phyloP scores from a whole-genome alignment of 371 early-diverging fungal species.

The Sporodiniella umbellata region DNA sequence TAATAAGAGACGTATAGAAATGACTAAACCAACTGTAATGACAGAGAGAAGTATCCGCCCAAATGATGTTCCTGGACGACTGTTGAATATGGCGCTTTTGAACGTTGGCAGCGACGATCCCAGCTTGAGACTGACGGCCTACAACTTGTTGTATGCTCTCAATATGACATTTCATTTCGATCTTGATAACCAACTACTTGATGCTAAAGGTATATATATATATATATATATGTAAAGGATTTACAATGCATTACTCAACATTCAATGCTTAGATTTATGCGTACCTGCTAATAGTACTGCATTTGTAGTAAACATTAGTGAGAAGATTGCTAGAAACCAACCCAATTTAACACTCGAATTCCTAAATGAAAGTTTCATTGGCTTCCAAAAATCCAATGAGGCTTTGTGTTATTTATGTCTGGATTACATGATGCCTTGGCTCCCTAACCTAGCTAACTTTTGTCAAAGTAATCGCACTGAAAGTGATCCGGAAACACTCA shows the following conservation, averaged over 20 bases:
- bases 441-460: constrained; percentile 72
- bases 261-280: constrained; percentile 68
- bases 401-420: constrained; percentile 78
- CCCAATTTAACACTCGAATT: constrained; percentile 86
- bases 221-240: background rate
- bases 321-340: constrained; percentile 73
- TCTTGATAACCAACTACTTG: constrained; percentile 77
- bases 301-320: constrained; percentile 80
- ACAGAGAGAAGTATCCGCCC: constrained; percentile 78
- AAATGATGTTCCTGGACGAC: constrained; percentile 88
- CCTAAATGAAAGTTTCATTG: constrained; percentile 82
- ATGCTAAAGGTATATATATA: constrained; percentile 62
- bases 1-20: constrained; percentile 67
- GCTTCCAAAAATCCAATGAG: constrained; percentile 76
- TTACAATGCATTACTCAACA: too few species aligned
- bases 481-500: constrained; percentile 47
- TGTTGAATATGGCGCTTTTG: constrained; percentile 89
- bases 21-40: constrained; percentile 63
- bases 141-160: constrained; percentile 83
- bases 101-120: constrained; percentile 86
- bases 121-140: constrained; percentile 77
- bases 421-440: constrained; percentile 91
- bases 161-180: constrained; percentile 84
- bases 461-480: constrained; percentile 48
- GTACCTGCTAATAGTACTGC: constrained; percentile 86